Evolutionary conservation across 257 asterid species (phyloP), one percentile per base, ranked within the genome.

Genomic region (Vinca minor): DNA sequence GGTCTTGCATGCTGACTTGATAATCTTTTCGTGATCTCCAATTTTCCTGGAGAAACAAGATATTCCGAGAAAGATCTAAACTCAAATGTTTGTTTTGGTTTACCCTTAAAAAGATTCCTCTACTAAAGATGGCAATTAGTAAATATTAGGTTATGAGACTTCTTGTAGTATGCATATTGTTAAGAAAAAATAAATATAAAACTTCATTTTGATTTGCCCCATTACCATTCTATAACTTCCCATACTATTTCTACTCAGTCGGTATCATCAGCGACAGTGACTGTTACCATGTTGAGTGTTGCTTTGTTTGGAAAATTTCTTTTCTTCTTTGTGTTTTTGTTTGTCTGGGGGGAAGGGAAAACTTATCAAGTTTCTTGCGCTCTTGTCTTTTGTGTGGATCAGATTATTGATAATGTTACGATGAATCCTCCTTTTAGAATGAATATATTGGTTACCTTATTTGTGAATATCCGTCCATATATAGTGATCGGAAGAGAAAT

Each of bases 391-490:
- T 55, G 49, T 74, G 48, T 75, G 85, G 95, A 76, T 71, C 81
- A 59, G 67, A 62, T 72, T 59, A 74, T 85, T 66, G 89, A 91
- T 65, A 87, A 91, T 38, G 82, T 86, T 64, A 90, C 88, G 49
- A 85, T 91, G 96, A 91, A 82, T 76, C 98, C 98, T 75, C 98
- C 98, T n/a, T n/a, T n/a, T n/a, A n/a, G n/a, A n/a, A 34, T 34
- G 38, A 34, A 34, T 54, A 29, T 29, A 21, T 10, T 31, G 21
- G 26, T 47, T n/a, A 6, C 23, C 15, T 1, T 15, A 5, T 5
- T 54, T 54, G 23, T 17, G 39, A 25, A n/a, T 28, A 26, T 50
- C 21, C n/a, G n/a, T n/a, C n/a, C n/a, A n/a, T n/a, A n/a, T n/a
- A n/a, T n/a, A n/a, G n/a, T n/a, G n/a, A n/a, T n/a, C n/a, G n/a